Evolutionary conservation across 768 basidiomycete species (phyloP), one percentile per base, ranked within the genome.

Genomic region (Galerina sulciceps): DNA sequence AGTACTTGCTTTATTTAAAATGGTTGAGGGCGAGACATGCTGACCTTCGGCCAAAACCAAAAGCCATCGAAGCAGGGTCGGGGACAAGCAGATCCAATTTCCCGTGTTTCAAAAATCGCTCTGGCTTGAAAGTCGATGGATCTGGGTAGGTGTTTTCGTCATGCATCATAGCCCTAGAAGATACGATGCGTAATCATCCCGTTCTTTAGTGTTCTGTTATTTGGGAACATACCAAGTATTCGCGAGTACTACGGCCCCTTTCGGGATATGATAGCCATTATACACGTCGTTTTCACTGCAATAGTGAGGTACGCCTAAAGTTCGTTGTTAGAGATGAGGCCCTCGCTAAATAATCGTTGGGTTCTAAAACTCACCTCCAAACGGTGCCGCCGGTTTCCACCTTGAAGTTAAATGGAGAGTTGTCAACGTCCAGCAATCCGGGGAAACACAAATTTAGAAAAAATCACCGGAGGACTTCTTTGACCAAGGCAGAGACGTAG

Each of bases 191-290:
- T 26, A 15, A 10, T 20, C 10, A 9, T 37, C 3, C n/a, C n/a
- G n/a, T n/a, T n/a, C n/a, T 22, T 6, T 17, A 43, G 37, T 35
- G 31, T n/a, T 49, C 31, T 5, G 31, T 2, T 6, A 17, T 11
- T 17, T 11, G 14, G 2, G 23, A 23, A 56, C 68, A 8, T 50
- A 74, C 77, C 77, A 78, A 17, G 69, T 61, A 52, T 80, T 78
- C 4, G 61, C 71, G 20, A 77, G 66, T n/a, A 78, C 71, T 3
- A 76, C 60, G 0, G 76, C 68, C 13, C 71, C 79, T 58, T 79
- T 76, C 0, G 81, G 82, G 42, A 84, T 80, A 40, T 69, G 70
- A 57, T 77, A n/a, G n/a, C n/a, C n/a, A n/a, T n/a, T n/a, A n/a
- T n/a, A n/a, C n/a, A n/a, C n/a, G n/a, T n/a, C n/a, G 75, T 84